phyloP scores from a whole-genome alignment of 305 asterid genomes.

The Withania somnifera region DNA sequence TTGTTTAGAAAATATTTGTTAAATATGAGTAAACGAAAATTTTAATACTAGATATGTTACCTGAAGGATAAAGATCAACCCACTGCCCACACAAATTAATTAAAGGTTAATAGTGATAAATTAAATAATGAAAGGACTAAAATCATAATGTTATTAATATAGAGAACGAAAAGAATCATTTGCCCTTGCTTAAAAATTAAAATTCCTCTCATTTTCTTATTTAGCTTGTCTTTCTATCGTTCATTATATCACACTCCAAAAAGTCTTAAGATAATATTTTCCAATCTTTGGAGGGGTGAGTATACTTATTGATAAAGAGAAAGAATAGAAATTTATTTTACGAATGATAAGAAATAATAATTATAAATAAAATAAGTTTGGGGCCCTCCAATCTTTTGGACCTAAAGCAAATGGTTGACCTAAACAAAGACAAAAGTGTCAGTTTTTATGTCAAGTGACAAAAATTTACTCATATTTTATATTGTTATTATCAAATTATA shows the following conservation, averaged over 20 bases:
- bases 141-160: too few relatives aligned
- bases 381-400: neutral
- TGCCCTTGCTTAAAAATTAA: too few relatives aligned
- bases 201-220: neutral
- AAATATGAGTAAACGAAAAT: too few relatives aligned
- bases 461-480: neutral
- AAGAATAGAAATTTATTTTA: neutral
- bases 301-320: neutral
- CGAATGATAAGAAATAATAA: neutral
- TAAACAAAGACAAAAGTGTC: neutral
- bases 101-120: too few relatives aligned
- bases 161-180: too few relatives aligned
- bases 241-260: too few relatives aligned
- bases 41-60: too few relatives aligned
- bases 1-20: neutral
- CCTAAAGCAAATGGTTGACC: neutral
- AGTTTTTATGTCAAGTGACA: neutral
- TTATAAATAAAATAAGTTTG: neutral
- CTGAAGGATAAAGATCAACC: too few relatives aligned
- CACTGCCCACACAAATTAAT: too few relatives aligned
- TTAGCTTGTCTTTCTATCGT: neutral
- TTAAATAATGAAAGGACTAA: too few relatives aligned
- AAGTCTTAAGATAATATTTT: too few relatives aligned
- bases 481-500: neutral
- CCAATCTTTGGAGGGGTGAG: neutral